These are phyloP conservation scores for Euphrasia arctica DNA, from an alignment of 305 asterid genomes.

Conservation along the genomic window DNA sequence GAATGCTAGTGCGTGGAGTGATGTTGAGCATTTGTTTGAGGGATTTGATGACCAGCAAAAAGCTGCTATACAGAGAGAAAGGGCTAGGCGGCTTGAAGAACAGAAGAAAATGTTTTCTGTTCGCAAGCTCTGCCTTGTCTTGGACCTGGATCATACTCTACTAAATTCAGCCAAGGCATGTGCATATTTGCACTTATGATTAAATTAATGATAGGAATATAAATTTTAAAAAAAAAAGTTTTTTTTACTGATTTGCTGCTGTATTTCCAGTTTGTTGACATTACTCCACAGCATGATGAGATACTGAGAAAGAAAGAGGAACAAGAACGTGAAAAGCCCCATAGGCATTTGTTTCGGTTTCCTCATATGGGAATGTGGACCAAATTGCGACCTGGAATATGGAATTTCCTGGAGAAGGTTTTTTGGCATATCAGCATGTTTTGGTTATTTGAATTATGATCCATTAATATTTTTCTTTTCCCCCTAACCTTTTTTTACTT, in stretches of 20 bases:
- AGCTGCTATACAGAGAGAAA: conserved; percentile 89
- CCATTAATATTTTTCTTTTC: conserved; percentile 19
- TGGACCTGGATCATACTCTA: conserved; percentile 97
- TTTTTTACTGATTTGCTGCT: conserved; percentile 22
- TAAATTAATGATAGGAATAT: background rate
- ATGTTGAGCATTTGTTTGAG: conserved; percentile 82
- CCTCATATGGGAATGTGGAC: conserved; percentile 99
- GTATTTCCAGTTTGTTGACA: conserved; percentile 74
- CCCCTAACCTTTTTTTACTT: conserved; percentile 20
- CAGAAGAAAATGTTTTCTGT: conserved; percentile 84
- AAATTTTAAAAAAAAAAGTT: background rate
- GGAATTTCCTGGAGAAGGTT: conserved; percentile 98
- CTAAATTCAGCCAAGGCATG: conserved; percentile 95
- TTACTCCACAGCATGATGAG: conserved; percentile 77
- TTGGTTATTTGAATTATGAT: conserved; percentile 19
- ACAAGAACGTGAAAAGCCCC: conserved; percentile 80
- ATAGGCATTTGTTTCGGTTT: conserved; percentile 79
- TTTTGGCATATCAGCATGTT: background rate
- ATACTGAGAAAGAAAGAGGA: conserved; percentile 90
- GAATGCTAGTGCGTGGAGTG: conserved; percentile 68
- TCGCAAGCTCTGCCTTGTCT: conserved; percentile 88
- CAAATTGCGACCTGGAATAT: conserved; percentile 93
- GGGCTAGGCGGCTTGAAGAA: conserved; percentile 87
- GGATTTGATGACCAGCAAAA: conserved; percentile 86
- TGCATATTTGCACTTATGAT: background rate